phyloP scores from a whole-genome alignment of 1,284 basidiomycete genomes.

The Rhodofomes roseus region DNA sequence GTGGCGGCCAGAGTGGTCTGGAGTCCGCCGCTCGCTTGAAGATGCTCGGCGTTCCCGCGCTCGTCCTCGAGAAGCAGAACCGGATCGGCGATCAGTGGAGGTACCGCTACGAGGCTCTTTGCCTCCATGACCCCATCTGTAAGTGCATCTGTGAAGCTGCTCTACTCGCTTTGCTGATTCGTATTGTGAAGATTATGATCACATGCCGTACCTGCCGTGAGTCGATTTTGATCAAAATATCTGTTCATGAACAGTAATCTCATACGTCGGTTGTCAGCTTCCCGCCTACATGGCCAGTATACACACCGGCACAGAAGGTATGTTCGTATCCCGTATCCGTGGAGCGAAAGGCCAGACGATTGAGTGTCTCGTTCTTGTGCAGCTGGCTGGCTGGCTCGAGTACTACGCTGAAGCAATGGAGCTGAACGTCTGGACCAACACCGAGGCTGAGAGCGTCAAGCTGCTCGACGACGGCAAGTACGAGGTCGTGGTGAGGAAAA shows the following conservation, averaged over 20 bases:
- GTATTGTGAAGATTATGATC: slow-evolving; percentile 1
- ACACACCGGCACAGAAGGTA: slow-evolving; percentile 9
- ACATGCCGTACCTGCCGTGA: slow-evolving; percentile 7
- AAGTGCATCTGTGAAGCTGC: slow-evolving; percentile 17
- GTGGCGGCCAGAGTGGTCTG: slow-evolving; percentile 59
- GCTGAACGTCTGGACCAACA: slow-evolving; percentile 26
- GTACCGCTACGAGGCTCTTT: slow-evolving; percentile 49
- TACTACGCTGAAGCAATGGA: slow-evolving; percentile 1
- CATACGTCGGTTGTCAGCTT: slow-evolving; percentile 1
- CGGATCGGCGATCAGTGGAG: slow-evolving; percentile 56
- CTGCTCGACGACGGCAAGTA: slow-evolving; percentile 51
- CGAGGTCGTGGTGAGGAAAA: slow-evolving; percentile 46
- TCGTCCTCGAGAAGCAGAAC: slow-evolving; percentile 47
- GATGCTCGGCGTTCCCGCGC: slow-evolving; percentile 40
- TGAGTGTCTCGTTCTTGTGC: neutral
- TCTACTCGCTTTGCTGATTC: neutral
- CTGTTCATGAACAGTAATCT: no score
- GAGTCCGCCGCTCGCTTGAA: slow-evolving; percentile 52
- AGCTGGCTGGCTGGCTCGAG: neutral
- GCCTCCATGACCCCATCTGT: slow-evolving; percentile 59
- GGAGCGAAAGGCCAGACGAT: slow-evolving; percentile 4
- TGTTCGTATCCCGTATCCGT: slow-evolving; percentile 11
- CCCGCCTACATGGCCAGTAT: slow-evolving; percentile 10
- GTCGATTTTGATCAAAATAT: neutral
- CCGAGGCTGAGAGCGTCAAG: slow-evolving; percentile 39